A percentile compares a stretch with the other conserved stretches of the same genome.
Evolutionary conservation across 257 asterid genomes (phyloP).

Genomic region (Vinca minor): DNA sequence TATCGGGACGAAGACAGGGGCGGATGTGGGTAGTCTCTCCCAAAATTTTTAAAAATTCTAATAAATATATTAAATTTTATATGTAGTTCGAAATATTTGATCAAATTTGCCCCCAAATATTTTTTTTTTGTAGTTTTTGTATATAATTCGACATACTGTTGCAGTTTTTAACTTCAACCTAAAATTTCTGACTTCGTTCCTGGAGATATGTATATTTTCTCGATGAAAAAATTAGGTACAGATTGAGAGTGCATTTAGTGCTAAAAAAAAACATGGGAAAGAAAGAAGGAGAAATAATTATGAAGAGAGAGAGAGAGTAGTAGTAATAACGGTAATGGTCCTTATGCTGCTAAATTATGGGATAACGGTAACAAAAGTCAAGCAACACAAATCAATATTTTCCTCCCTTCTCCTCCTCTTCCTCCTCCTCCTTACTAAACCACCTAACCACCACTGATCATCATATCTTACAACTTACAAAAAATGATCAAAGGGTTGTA

Average conservation of each 20-base stretch:
- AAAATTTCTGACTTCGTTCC: background rate
- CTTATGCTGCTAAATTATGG: constrained; percentile 20
- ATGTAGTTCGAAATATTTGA: no score
- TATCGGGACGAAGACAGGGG: no score
- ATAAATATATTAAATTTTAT: no score
- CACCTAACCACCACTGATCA: no score
- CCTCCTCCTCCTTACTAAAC: background rate
- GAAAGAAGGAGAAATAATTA: constrained; percentile 1
- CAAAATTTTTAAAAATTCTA: no score
- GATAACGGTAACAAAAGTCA: constrained; percentile 28
- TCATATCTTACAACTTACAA: no score
- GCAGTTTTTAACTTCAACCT: no score
- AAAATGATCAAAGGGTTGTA: background rate
- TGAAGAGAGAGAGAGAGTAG: constrained; percentile 8
- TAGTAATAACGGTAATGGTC: constrained; percentile 18
- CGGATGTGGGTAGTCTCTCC: no score
- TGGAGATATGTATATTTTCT: background rate
- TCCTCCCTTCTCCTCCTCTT: background rate
- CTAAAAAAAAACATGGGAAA: background rate
- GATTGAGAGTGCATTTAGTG: constrained; percentile 19
- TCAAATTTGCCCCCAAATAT: no score
- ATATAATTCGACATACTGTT: no score
- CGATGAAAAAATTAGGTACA: constrained; percentile 14
- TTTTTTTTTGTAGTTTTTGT: no score
- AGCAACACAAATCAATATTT: constrained; percentile 14